These are phyloP conservation scores for Paramecium caudatum DNA, from an alignment of 73 alveolate genomes.

Conservation along the genomic window DNA sequence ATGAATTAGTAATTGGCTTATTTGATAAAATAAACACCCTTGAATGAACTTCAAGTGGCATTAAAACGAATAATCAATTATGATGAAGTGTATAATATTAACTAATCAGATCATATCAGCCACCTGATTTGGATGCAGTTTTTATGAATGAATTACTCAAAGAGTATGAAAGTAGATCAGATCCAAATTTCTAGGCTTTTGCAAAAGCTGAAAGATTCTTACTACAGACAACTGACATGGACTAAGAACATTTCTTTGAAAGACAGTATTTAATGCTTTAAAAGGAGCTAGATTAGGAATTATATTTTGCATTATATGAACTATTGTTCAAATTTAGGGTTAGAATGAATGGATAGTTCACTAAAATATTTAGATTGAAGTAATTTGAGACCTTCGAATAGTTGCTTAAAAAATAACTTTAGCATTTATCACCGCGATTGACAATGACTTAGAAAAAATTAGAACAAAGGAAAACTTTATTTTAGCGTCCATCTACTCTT, in stretches of 20 bases:
- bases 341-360: slow-evolving; percentile 9
- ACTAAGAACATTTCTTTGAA: slow-evolving; percentile 25
- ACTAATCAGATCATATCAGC: neutral
- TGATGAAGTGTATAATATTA: neutral
- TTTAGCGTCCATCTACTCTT: neutral
- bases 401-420: slow-evolving; percentile 3
- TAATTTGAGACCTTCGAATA: slow-evolving; percentile 8
- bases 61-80: neutral
- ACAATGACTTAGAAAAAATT: neutral
- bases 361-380: neutral
- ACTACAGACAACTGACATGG: neutral
- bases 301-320: slow-evolving; percentile 7
- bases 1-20: neutral
- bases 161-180: neutral
- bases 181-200: neutral
- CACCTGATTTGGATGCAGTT: neutral
- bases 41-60: neutral
- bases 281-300: slow-evolving; percentile 6
- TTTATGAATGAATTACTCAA: slow-evolving; percentile 14
- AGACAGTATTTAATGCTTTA: slow-evolving; percentile 22
- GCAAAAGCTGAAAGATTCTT: slow-evolving; percentile 3
- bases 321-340: slow-evolving; percentile 37
- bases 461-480: neutral
- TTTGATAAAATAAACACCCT: slow-evolving; percentile 3
- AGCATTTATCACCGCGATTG: slow-evolving; percentile 30